Conservation (phyloP, 2,329 filamentous ascomycete species). For the Penicillium corylophilum region DNA sequence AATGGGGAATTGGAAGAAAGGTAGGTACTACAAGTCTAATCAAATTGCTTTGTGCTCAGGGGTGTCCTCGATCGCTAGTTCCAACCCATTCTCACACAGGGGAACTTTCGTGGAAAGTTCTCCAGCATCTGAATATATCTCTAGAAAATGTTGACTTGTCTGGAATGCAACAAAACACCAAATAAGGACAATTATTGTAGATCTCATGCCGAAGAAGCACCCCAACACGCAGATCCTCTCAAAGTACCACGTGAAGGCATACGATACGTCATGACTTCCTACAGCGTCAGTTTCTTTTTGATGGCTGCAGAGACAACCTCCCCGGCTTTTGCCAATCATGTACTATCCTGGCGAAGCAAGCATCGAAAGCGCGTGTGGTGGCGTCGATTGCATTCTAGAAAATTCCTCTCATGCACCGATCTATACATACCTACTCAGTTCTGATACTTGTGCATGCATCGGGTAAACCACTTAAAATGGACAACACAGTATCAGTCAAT, state of each 20-base stretch:
- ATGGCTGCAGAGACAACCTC: background rate
- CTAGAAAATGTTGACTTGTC: background rate
- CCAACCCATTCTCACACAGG: background rate
- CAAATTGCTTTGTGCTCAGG: background rate
- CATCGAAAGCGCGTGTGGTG: background rate
- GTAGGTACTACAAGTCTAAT: background rate
- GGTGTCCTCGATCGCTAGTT: background rate
- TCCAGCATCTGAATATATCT: background rate
- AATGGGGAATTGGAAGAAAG: background rate
- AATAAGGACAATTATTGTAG: background rate
- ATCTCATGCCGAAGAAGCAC: background rate
- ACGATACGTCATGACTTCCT: constrained; percentile 15
- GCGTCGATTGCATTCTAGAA: constrained; percentile 3
- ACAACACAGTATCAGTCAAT: background rate
- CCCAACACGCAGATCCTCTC: background rate
- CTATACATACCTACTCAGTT: background rate
- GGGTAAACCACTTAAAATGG: background rate
- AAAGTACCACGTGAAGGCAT: background rate
- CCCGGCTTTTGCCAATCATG: background rate
- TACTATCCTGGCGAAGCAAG: background rate
- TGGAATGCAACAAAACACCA: background rate
- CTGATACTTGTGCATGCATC: background rate
- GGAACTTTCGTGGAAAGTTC: background rate
- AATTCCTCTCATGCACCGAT: background rate
- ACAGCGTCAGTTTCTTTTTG: background rate